Conservation (phyloP, 495 filamentous ascomycete genomes). For the Umbilicaria muhlenbergii region DNA sequence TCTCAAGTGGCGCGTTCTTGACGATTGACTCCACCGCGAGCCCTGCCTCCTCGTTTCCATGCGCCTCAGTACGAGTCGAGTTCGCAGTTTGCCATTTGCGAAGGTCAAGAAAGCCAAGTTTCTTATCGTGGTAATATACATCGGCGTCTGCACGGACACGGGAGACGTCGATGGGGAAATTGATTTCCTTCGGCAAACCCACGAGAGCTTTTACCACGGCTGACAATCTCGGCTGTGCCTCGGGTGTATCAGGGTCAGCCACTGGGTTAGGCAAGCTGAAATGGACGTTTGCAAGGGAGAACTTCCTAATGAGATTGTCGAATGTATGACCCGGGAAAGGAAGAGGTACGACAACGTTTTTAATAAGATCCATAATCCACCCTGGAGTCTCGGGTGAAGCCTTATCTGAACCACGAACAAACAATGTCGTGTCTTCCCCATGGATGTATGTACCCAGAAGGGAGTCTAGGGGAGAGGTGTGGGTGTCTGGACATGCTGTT, state of each 20-base stretch:
- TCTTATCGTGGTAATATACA: constrained; percentile 56
- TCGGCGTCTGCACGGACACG: constrained; percentile 59
- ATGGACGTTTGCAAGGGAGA: constrained; percentile 67
- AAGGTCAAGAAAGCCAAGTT: constrained; percentile 64
- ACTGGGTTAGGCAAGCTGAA: constrained; percentile 68
- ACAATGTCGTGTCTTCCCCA: constrained; percentile 60
- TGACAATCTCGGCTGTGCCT: constrained; percentile 60
- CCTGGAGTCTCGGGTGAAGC: constrained; percentile 49
- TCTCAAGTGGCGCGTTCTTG: constrained; percentile 59
- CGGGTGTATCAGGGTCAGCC: constrained; percentile 59
- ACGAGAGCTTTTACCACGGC: constrained; percentile 66
- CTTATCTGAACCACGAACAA: constrained; percentile 58
- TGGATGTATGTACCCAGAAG: constrained; percentile 69
- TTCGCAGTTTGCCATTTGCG: constrained; percentile 71
- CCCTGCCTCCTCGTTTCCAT: constrained; percentile 32
- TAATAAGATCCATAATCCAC: constrained; percentile 70
- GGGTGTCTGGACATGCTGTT: constrained; percentile 51
- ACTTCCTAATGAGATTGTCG: constrained; percentile 69
- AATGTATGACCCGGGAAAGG: constrained; percentile 68
- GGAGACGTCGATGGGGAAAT: constrained; percentile 62
- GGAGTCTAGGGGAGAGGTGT: constrained; percentile 72
- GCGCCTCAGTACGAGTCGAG: constrained; percentile 49
- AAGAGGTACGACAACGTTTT: constrained; percentile 68
- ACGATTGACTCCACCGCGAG: constrained; percentile 61
- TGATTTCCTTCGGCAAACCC: constrained; percentile 67